Percentiles rank a stretch among this genome's conserved stretches.
These are phyloP conservation scores for Porodaedalea pini DNA, from an alignment of 1,284 basidiomycete genomes.

Conservation along the genomic window DNA sequence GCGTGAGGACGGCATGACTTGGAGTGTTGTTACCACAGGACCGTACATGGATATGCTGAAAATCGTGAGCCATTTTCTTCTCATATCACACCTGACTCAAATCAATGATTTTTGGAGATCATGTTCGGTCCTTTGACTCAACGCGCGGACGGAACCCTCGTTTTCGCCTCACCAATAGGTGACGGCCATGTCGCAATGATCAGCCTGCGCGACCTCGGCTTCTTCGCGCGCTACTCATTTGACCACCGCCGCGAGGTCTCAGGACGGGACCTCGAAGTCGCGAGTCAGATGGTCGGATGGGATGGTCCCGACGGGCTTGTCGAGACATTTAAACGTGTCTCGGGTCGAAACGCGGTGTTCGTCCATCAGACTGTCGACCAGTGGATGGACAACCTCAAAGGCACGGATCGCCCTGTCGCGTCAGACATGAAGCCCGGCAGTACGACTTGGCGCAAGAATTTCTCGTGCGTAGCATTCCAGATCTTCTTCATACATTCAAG, in stretches of 20 bases:
- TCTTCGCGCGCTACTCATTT: constrained; percentile 46
- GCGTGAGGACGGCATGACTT: constrained; percentile 35
- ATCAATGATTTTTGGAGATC: not conserved
- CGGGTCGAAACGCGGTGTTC: constrained; percentile 39
- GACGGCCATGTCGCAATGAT: constrained; percentile 43
- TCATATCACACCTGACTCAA: not conserved
- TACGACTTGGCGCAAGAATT: constrained; percentile 35
- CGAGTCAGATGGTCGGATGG: constrained; percentile 43
- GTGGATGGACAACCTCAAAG: constrained; percentile 37
- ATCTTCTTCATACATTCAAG: too few species aligned
- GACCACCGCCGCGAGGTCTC: constrained; percentile 40
- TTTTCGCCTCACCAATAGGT: constrained; percentile 40
- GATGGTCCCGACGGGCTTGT: constrained; percentile 34
- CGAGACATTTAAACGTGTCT: constrained; percentile 42
- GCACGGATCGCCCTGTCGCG: constrained; percentile 35
- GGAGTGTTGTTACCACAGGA: constrained; percentile 40
- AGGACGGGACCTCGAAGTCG: constrained; percentile 38
- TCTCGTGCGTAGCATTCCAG: constrained; percentile 24
- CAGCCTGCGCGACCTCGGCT: constrained; percentile 43
- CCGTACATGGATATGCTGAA: constrained; percentile 46
- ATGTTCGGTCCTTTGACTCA: constrained; percentile 35
- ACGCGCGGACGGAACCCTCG: constrained; percentile 41
- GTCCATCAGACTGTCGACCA: constrained; percentile 38
- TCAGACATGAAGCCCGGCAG: constrained; percentile 5
- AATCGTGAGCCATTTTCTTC: constrained; percentile 31